Evolutionary conservation across 768 basidiomycete genomes (phyloP).

Genomic region (Termitomyces sp.): DNA sequence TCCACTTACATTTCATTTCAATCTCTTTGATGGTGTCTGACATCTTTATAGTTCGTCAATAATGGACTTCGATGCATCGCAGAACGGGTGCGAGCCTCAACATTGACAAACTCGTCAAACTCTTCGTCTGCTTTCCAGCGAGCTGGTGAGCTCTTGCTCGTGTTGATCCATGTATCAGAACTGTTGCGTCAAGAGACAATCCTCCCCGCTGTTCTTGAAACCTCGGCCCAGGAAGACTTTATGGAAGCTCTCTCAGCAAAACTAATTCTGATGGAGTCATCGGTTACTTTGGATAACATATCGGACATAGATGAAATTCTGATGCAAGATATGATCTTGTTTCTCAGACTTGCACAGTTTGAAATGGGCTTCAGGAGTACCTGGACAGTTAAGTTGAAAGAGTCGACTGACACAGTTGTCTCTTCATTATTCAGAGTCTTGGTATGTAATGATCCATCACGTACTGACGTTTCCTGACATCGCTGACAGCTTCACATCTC

Average conservation of each 20-base stretch:
- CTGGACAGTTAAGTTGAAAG: constrained; percentile 52
- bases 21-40: not conserved
- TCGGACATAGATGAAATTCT: constrained; percentile 17
- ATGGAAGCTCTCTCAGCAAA: constrained; percentile 43
- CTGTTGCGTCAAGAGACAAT: constrained; percentile 48
- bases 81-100: constrained; percentile 40
- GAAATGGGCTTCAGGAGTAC: constrained; percentile 56
- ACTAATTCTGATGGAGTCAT: constrained; percentile 35
- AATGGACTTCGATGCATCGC: constrained; percentile 65
- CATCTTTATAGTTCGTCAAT: constrained; percentile 56
- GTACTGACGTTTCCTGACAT: constrained; percentile 1
- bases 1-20: not conserved
- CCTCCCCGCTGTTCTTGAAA: constrained; percentile 45
- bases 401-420: constrained; percentile 37
- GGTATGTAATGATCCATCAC: constrained; percentile 32
- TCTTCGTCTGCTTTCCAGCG: constrained; percentile 39
- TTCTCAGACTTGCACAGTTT: constrained; percentile 70
- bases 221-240: constrained; percentile 53
- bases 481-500: constrained; percentile 46
- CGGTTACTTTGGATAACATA: constrained; percentile 22
- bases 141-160: constrained; percentile 63
- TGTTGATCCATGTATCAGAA: constrained; percentile 63
- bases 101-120: constrained; percentile 19
- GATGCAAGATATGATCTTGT: constrained; percentile 44
- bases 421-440: constrained; percentile 43